phyloP scores from a whole-genome alignment of 2,329 filamentous ascomycete species.

The Verticillium nubilum region DNA sequence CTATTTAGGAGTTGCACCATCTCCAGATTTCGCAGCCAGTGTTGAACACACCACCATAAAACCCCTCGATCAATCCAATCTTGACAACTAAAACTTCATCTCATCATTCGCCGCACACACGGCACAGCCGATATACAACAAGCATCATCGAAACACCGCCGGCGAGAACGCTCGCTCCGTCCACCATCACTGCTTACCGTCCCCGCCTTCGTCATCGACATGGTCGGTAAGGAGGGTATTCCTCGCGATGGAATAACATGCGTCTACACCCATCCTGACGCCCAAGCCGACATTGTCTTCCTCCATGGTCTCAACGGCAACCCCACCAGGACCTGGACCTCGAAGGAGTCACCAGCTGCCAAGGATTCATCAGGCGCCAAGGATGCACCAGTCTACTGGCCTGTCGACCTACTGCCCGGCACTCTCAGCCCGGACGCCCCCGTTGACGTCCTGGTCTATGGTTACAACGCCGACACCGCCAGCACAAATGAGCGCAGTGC shows the following conservation, averaged over 20 bases:
- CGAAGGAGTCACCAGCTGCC: no score
- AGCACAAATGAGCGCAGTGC: conserved; percentile 44
- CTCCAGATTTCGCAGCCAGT: no score
- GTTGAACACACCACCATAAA: neutral
- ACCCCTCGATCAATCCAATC: neutral
- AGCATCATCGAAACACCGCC: no score
- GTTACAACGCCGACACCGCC: conserved; percentile 63
- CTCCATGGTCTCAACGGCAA: conserved; percentile 44
- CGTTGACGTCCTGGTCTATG: conserved; percentile 65
- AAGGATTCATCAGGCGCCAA: conserved; percentile 33
- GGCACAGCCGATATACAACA: neutral
- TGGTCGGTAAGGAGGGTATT: conserved; percentile 37
- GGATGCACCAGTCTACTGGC: conserved; percentile 60
- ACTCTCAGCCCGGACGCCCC: conserved; percentile 44
- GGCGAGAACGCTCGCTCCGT: no score
- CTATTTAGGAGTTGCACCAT: neutral
- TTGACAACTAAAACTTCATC: neutral
- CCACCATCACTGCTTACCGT: neutral
- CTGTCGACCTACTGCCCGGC: conserved; percentile 57
- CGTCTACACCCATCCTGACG: conserved; percentile 54
- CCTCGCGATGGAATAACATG: conserved; percentile 53
- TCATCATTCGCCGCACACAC: neutral
- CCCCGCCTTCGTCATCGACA: neutral
- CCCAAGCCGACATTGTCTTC: conserved; percentile 60
- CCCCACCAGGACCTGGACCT: conserved; percentile 58